These are phyloP conservation scores for Dictyostelium citrinum DNA, from an alignment of 78 protist species.

Conservation along the genomic window DNA sequence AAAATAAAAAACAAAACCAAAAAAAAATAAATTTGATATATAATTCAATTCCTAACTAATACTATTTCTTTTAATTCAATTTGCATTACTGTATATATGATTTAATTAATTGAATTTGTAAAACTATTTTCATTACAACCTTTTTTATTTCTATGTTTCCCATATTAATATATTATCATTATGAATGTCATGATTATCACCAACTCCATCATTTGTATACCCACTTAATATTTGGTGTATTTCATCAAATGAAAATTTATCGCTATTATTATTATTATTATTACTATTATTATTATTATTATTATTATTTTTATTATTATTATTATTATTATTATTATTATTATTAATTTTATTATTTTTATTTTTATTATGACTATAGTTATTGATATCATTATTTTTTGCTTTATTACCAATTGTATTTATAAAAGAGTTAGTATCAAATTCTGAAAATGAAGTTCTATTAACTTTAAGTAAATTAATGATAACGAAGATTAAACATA, in stretches of 20 bases:
- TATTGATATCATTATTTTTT: neutral
- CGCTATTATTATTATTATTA: neutral
- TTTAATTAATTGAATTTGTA: no score
- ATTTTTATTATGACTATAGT: neutral
- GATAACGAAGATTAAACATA: neutral
- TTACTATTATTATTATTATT: neutral
- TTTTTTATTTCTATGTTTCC: neutral
- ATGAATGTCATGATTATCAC: neutral
- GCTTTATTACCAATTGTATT: neutral
- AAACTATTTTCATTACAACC: neutral
- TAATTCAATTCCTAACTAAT: no score
- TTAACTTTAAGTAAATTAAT: conserved; percentile 5
- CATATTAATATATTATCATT: neutral
- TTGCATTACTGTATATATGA: no score
- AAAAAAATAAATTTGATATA: no score
- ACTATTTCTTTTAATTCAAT: no score
- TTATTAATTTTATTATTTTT: neutral
- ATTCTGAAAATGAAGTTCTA: neutral
- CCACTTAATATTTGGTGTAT: neutral
- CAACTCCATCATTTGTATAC: neutral
- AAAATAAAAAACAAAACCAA: no score
- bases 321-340: neutral
- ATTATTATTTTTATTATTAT: neutral
- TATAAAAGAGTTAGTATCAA: neutral
- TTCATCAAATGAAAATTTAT: neutral